Percentiles rank a stretch among this genome's conserved stretches.
These are phyloP conservation scores for Phlegmacium glaucopus DNA, from an alignment of 768 basidiomycete species.

Conservation along the genomic window DNA sequence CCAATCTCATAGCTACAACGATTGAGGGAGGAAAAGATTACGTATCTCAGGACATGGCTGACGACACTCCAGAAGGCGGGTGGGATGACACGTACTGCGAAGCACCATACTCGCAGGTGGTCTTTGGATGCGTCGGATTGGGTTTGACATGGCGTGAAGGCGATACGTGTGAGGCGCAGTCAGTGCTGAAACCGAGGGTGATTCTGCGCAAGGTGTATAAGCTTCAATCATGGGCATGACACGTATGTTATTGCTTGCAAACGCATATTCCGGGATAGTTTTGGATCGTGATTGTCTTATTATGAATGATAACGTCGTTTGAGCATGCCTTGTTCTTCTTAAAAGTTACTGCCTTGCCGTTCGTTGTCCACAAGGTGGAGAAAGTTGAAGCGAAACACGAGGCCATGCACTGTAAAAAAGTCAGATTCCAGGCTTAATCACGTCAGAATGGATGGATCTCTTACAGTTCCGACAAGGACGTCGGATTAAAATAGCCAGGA, in stretches of 20 bases:
- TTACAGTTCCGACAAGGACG: too few relatives aligned
- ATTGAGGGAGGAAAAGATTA: constrained; percentile 25
- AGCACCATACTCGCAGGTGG: constrained; percentile 16
- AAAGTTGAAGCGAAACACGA: too few relatives aligned
- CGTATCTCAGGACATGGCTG: constrained; percentile 25
- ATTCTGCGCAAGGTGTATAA: constrained; percentile 18
- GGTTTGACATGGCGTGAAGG: constrained; percentile 22
- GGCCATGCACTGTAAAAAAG: too few relatives aligned
- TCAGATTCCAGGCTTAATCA: too few relatives aligned
- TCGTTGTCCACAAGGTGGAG: too few relatives aligned
- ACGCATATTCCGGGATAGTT: too few relatives aligned
- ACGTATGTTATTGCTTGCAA: not conserved
- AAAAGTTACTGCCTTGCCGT: too few relatives aligned
- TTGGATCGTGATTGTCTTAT: too few relatives aligned
- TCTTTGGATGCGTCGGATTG: constrained; percentile 30
- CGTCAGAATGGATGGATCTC: too few relatives aligned
- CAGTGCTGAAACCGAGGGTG: constrained; percentile 27
- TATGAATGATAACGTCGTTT: too few relatives aligned
- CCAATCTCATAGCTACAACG: constrained; percentile 24
- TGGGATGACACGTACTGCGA: constrained; percentile 8
- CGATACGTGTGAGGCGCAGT: constrained; percentile 9
- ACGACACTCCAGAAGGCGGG: constrained; percentile 17
- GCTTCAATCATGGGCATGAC: not conserved
- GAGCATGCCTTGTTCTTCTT: too few relatives aligned
- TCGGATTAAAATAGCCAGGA: too few relatives aligned